Conservation (phyloP, 2,329 filamentous ascomycete species). For the Pseudogymnoascus sp. region DNA sequence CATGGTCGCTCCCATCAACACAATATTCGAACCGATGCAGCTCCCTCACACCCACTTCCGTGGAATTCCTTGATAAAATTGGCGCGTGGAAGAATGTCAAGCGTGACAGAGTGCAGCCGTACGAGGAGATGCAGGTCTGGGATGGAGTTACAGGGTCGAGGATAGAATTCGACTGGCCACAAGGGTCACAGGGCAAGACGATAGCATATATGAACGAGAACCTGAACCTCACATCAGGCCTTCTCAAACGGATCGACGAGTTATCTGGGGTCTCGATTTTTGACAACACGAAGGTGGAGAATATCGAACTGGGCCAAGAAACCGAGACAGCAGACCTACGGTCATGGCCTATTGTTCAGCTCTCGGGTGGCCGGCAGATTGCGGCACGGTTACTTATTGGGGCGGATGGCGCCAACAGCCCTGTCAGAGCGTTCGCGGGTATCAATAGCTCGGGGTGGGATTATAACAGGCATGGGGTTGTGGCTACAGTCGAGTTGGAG, state of each 20-base stretch:
- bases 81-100: constrained; percentile 80
- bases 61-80: constrained; percentile 73
- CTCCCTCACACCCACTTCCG: constrained; percentile 83
- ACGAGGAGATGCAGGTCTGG: constrained; percentile 98
- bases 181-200: constrained; percentile 46
- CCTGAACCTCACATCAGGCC: constrained; percentile 72
- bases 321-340: constrained; percentile 67
- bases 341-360: constrained; percentile 77
- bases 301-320: constrained; percentile 69
- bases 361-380: constrained; percentile 59
- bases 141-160: constrained; percentile 82
- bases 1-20: constrained; percentile 59
- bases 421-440: constrained; percentile 80
- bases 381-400: constrained; percentile 82
- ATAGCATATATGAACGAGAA: constrained; percentile 99
- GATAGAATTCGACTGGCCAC: constrained; percentile 79
- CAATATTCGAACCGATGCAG: constrained; percentile 91
- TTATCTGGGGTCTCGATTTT: constrained; percentile 65
- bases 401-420: constrained; percentile 91
- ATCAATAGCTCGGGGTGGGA: constrained; percentile 89
- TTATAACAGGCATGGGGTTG: constrained; percentile 82
- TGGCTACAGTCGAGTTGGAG: constrained; percentile 76
- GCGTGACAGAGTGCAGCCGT: constrained; percentile 69
- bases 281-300: constrained; percentile 69
- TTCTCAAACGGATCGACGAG: constrained; percentile 66